Evolutionary conservation across 1,139 yeast genomes (phyloP), one percentile per base, ranked within the genome.

Genomic region (Yamadazyma dushanensis): DNA sequence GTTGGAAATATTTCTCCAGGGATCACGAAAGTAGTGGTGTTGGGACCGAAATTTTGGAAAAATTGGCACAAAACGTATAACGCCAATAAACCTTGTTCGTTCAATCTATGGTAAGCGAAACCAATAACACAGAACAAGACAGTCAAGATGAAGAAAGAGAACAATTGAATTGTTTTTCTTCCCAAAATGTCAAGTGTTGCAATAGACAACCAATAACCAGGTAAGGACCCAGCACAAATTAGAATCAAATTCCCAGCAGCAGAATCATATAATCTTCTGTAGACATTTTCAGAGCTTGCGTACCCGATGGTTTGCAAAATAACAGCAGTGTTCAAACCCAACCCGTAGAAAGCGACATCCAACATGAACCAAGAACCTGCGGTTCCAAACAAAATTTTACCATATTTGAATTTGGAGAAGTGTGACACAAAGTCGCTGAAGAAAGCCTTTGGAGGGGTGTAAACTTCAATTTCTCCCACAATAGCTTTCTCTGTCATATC

Each of bases 1-100:
- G 98, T 92, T 59, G 98, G 98, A 87, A 76, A 92, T 56, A 82
- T 76, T 73, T 92, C 98, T 63, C 97, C 98, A 34, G 98, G 97
- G 53, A 88, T 80, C 54, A 92, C 78, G 67, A 92, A 92, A 40
- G 98, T 92, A 34, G 97, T 94, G 43, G 90, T 78, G 76, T 92
- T 92, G 58, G 98, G 97, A 58, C 96, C 96, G 53, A 86, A 87
- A 64, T 87, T 86, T 64, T 82, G 80, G 81, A 87, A 87, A 60
- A 87, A 83, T 69, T 86, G 94, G 46, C 83, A 78, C 43, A 86
- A 60, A 50, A 85, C 79, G 70, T 83, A 86, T 42, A 86, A 65
- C 37, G 80, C 95, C 50, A 86, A 73, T 54, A 81, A 66, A 44
- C 89, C 94, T 45, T 79, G 71, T 43, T 71, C 61, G 39, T 53